phyloP scores from a whole-genome alignment of 2,329 filamentous ascomycete species.

The Paraconiothyrium sp. region DNA sequence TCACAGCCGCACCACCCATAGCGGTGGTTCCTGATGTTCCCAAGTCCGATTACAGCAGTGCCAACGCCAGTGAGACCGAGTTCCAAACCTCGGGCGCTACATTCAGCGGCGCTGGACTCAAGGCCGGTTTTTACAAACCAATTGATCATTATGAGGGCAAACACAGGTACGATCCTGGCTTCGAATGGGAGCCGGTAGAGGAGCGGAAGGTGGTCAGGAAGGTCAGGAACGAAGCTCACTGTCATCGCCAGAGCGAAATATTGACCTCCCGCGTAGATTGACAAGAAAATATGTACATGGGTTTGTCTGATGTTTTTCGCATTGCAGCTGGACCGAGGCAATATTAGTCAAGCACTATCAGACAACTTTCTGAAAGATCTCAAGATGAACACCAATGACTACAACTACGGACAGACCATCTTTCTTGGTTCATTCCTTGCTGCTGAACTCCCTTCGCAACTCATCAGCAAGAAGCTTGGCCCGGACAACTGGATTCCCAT shows the following conservation, averaged over 20 bases:
- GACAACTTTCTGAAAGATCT: slow-evolving; percentile 49
- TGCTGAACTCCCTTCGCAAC: slow-evolving; percentile 58
- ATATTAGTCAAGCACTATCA: slow-evolving; percentile 52
- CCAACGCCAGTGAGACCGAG: slow-evolving; percentile 30
- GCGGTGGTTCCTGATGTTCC: slow-evolving; percentile 23
- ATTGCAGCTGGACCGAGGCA: slow-evolving; percentile 61
- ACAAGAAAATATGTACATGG: slow-evolving; percentile 61
- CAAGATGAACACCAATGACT: slow-evolving; percentile 48
- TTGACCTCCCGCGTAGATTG: slow-evolving; percentile 51
- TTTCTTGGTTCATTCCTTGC: slow-evolving; percentile 85
- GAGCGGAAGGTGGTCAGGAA: slow-evolving; percentile 65
- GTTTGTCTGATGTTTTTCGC: slow-evolving; percentile 66
- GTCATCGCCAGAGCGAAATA: background rate
- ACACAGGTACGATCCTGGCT: slow-evolving; percentile 67
- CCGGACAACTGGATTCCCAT: slow-evolving; percentile 56
- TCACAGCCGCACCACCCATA: slow-evolving; percentile 14
- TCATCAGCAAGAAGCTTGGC: slow-evolving; percentile 58
- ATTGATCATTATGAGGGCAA: slow-evolving; percentile 67
- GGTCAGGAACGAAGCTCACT: slow-evolving; percentile 43
- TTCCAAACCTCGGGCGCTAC: slow-evolving; percentile 34
- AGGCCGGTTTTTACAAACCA: slow-evolving; percentile 56
- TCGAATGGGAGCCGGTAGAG: slow-evolving; percentile 65
- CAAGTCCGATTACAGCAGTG: slow-evolving; percentile 34
- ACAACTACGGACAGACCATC: slow-evolving; percentile 57
- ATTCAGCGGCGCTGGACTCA: slow-evolving; percentile 49